Evolutionary conservation across 371 early-diverging fungal species (phyloP), one percentile per base, ranked within the genome.

Genomic region (Mortierella polycephala): DNA sequence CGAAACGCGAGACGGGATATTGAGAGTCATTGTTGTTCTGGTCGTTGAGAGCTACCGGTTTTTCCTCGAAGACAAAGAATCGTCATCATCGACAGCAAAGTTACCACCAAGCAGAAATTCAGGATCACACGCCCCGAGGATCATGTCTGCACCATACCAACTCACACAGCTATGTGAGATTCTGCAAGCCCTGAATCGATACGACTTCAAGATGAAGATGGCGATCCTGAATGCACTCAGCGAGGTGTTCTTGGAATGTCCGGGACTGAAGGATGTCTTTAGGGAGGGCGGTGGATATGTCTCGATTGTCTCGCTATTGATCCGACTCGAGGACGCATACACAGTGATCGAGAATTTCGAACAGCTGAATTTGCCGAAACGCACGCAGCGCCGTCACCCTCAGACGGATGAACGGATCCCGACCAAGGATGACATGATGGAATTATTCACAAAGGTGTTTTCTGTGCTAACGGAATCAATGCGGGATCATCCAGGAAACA

Each of bases 221-320:
- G 88, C 89, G 54, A 83, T 89, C 6, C 63, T 92, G 23, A 83
- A 80, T 20, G 81, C 89, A 1, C 84, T 91, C 53, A 83, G 83
- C 16, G 81, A 85, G 0, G 84, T 89, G 7, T 84, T 92, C 49
- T 47, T 75, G 18, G 70, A 84, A 4, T 87, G 87, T 53, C 70
- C 85, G 0, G 81, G 72, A 37, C 71, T 85, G 62, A 81, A 85
- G 50, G 88, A 90, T 62, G 85, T 86, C 16, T 90, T 92, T 59
- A 85, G 91, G 41, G 81, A 83, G 41, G 83, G 82, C 11, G 90
- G 91, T 1, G 92, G 92, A 9, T 91, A 87, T 69, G 87, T 91
- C 10, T 87, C 87, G 42, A 67, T 90, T 23, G 85, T 91, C 0
- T 90, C 90, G 3, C 86, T 91, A 57, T 76, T 92, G 30, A 86